Conservation (phyloP, 441 rosid species). For the Macaranga tanarius region DNA sequence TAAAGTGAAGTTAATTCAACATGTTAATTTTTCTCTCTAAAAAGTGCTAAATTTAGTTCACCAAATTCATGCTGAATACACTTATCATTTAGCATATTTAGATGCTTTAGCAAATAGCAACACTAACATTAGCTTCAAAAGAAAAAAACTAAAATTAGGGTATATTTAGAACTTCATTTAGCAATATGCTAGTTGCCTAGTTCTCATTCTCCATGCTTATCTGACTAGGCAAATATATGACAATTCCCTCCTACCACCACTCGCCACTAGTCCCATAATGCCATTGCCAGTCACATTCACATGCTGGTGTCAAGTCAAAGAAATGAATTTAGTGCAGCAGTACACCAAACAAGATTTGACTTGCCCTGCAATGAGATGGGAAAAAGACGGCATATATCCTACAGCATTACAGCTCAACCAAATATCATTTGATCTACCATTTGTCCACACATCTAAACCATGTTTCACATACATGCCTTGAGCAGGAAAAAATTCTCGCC, state of each 20-base stretch:
- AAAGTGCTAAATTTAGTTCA: no score
- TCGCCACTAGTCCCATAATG: not conserved
- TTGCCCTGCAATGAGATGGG: not conserved
- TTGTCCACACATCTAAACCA: not conserved
- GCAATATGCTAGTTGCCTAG: not conserved
- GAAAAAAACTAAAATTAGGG: not conserved
- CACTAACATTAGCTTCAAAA: not conserved
- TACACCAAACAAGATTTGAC: constrained; percentile 9
- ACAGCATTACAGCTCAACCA: no score
- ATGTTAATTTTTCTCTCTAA: no score
- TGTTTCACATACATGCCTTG: not conserved
- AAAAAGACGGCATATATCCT: not conserved
- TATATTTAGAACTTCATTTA: not conserved
- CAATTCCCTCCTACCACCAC: not conserved
- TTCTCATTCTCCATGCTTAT: not conserved
- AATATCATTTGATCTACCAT: not conserved
- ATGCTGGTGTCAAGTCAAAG: constrained; percentile 6
- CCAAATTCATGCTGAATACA: no score
- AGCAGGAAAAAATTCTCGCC: no score
- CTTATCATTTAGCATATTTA: no score
- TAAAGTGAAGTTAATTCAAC: no score
- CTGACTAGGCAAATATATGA: not conserved
- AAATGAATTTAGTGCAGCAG: no score
- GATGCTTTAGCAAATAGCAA: no score
- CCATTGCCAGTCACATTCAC: constrained; percentile 4